Base-by-base conservation (phyloP, 2,329 filamentous ascomycete genomes). In the Fusarium sarcochroum region DNA sequence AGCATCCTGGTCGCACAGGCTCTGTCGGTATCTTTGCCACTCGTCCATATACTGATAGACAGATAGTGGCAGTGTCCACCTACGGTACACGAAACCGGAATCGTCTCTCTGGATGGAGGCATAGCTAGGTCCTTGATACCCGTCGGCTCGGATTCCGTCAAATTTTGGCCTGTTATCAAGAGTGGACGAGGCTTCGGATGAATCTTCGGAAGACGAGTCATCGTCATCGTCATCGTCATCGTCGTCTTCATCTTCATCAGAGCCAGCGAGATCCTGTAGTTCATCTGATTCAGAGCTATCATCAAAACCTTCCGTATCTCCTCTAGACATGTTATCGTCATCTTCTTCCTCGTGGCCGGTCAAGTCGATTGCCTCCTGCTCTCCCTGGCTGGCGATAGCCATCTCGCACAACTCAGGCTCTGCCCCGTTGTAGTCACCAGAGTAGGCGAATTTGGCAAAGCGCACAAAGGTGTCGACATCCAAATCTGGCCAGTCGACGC, bases 401-500 rank as follows among this genome's bases (percentile, higher is more conserved):
- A 14, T 23, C 9, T 40, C 41, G 5, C 21, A 23, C n/a, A 47
- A 15, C 34, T 70, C 64, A 13, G 68, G 56, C 7, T 72, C 51
- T 11, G 69, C 61, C 32, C 66, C 69, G 15, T 37, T 37, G 55
- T 75, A 75, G 59, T 73, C 65, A 7, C 66, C 57, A 27, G 70
- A 68, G 61, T 75, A 75, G 14, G 65, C 73, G 21, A 56, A 75
- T 54, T 72, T 64, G 49, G 70, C 69, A 44, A 75, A 75, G 17
- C 70, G 73, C 32, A 75, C 61, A 66, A 75, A 75, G n/a, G 73
- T 75, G 34, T 71, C 71, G 20, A 66, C 63, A 15, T 74, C 65
- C 13, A 73, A 50, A 35, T 75, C 73, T 15, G 37, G 51, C 73
- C 73, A 75, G 34, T 73, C 59, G 23, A 73, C 68, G 7, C 68